Evolutionary conservation across 208 protist species (phyloP), one percentile per base, ranked within the genome.

Genomic region (Trypanosoma conorhini): DNA sequence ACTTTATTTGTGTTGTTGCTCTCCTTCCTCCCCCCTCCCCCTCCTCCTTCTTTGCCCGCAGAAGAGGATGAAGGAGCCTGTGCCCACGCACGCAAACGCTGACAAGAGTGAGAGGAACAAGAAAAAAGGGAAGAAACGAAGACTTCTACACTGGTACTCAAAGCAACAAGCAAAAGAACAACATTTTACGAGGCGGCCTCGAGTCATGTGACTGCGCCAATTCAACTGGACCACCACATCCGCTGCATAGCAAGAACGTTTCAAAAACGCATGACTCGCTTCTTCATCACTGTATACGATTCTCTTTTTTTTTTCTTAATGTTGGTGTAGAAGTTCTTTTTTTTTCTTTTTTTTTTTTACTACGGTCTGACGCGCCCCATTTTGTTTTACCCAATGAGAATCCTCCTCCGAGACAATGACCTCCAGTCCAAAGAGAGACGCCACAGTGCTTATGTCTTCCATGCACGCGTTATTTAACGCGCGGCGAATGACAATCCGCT

Each of bases 391-490:
- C 24, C 35, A 24, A 8, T 44, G 0, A 8, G 21, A 13, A 24
- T 58, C 33, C 13, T 59, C 30, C 69, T 62, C n/a, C 24, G 21
- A 46, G 24, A 57, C 17, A 19, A 68, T 30, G 22, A 67, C 38
- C 21, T 73, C 33, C 17, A 76, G 30, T 44, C 59, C 56, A 56
- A 93, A 96, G 33, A 86, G 79, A 4, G 73, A 67, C 3, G 86
- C 81, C 5, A 96, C 77, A 22, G 80, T 81, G 56, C 72, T 66
- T 38, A 93, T 72, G 63, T 96, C 90, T 48, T 78, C 70, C 44
- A 76, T 61, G 52, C 90, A 96, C 61, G 92, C 66, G 40, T 64
- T 58, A 26, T 69, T 15, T 62, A 81, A 21, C 31, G n/a, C 33
- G 0, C 26, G 44, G 13, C 59, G 72, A 30, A 83, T 55, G 24